Evolutionary conservation across 2,329 filamentous ascomycete genomes (phyloP), one percentile per base, ranked within the genome.

Genomic region (Niveomyces coronatus): DNA sequence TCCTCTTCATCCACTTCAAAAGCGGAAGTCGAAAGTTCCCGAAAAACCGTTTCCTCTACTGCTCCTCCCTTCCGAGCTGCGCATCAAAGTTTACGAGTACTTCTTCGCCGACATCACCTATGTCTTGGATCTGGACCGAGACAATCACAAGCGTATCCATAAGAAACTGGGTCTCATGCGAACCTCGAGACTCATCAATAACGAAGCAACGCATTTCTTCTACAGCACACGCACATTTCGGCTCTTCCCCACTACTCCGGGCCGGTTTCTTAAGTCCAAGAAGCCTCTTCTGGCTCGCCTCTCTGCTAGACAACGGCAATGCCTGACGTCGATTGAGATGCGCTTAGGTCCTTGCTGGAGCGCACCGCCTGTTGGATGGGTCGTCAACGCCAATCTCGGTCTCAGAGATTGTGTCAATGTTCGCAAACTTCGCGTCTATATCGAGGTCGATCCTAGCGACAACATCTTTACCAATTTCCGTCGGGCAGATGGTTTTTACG

Each of bases 331-430:
- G 0, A 60, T 88, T 3, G 78, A 88, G 56, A 58, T 88, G 37
- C 73, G 82, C 3, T 64, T 88, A 0, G 83, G 83, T 0, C 82
- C 82, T 0, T 82, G 82, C 15, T 88, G 80, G 75, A 76, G 65
- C 44, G 71, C 71, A 41, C 82, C 83, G 11, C 83, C 83, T 1
- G 66, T 65, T 23, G 74, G 78, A 35, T 87, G 84, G 79, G 73
- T 76, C 2, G 76, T 85, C 10, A 79, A 78, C 45, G 61, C 69
- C 4, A 67, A 68, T 2, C 64, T 87, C 1, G 81, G 82, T 0
- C 64, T 88, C 6, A 47, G 54, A 1, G 76, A 84, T 35, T 82
- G 77, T 53, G 57, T 58, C 40, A 74, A 67, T 33, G 70, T 82
- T 15, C 66, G 70, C 20, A 65, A 63, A 11, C 54, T 88, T 33